Evolutionary conservation across 192 early-diverging fungal species (phyloP).

Genomic region (Podochytrium sp.): DNA sequence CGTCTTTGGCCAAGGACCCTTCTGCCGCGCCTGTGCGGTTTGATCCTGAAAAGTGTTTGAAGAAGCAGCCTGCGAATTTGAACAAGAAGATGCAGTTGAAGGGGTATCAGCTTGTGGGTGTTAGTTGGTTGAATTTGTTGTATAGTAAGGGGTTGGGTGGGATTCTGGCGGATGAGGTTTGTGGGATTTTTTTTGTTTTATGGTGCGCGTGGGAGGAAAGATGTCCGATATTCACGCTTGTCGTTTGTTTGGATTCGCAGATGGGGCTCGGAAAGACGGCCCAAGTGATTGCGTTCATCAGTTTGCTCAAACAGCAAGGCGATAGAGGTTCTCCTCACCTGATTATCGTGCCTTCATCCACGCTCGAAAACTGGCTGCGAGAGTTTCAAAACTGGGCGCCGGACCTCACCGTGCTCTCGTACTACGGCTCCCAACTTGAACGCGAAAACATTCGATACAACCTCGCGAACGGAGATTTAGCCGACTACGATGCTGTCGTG

Average conservation of each 20-base stretch:
- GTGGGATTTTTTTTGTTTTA: neutral
- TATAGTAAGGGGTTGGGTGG: conserved; percentile 75
- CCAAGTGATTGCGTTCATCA: conserved; percentile 85
- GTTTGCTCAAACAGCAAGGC: conserved; percentile 51
- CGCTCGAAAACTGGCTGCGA: conserved; percentile 89
- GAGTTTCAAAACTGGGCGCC: conserved; percentile 71
- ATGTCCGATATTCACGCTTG: conserved; percentile 24
- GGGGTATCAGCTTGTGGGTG: conserved; percentile 83
- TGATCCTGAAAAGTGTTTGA: conserved; percentile 48
- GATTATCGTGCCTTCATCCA: conserved; percentile 86
- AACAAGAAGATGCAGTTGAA: conserved; percentile 70
- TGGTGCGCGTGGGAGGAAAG: no score
- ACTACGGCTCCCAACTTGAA: conserved; percentile 49
- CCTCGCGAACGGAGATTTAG: conserved; percentile 43
- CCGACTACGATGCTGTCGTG: conserved; percentile 65
- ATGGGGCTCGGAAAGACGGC: conserved; percentile 96
- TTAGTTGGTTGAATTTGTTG: conserved; percentile 82
- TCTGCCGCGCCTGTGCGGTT: neutral
- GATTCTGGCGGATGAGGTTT: conserved; percentile 63
- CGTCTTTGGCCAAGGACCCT: neutral
- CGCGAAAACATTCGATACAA: conserved; percentile 56
- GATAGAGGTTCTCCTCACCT: conserved; percentile 69
- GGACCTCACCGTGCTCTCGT: conserved; percentile 35
- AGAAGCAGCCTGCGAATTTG: conserved; percentile 62
- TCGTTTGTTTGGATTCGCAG: conserved; percentile 34